These are phyloP conservation scores for slime mould (Dictyostelium discoideum) DNA, from an alignment of 78 protist species.

Conservation along the genomic window DNA sequence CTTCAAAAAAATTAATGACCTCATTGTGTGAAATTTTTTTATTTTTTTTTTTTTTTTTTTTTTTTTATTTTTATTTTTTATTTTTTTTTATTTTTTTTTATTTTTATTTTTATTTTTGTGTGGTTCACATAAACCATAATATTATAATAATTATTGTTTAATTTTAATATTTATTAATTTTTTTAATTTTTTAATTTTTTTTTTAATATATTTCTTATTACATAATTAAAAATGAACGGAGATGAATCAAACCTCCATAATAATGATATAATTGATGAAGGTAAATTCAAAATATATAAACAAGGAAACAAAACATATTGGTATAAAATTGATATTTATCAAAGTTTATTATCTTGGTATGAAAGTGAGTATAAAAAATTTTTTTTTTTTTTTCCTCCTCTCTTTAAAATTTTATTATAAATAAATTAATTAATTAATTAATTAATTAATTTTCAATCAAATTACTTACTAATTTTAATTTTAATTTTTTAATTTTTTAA, in stretches of 20 bases:
- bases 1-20: no score
- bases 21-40: no score
- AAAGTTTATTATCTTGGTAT: conserved; percentile 25
- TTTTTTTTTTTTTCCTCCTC: neutral
- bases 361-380: neutral
- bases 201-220: no score
- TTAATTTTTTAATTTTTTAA: no score
- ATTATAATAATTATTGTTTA: neutral
- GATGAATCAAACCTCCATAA: neutral
- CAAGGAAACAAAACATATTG: conserved; percentile 25
- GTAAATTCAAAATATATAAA: neutral
- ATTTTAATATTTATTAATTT: neutral
- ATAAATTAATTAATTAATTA: no score
- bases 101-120: neutral
- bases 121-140: neutral
- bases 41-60: no score
- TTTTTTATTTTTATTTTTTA: neutral
- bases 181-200: neutral
- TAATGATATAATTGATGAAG: conserved; percentile 11
- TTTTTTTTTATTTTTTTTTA: neutral
- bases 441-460: no score
- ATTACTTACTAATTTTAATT: no score
- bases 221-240: neutral
- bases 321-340: neutral
- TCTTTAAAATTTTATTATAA: no score